Base-by-base conservation (phyloP, 352 stramenopile genomes). In the Phytophthora constricta region DNA sequence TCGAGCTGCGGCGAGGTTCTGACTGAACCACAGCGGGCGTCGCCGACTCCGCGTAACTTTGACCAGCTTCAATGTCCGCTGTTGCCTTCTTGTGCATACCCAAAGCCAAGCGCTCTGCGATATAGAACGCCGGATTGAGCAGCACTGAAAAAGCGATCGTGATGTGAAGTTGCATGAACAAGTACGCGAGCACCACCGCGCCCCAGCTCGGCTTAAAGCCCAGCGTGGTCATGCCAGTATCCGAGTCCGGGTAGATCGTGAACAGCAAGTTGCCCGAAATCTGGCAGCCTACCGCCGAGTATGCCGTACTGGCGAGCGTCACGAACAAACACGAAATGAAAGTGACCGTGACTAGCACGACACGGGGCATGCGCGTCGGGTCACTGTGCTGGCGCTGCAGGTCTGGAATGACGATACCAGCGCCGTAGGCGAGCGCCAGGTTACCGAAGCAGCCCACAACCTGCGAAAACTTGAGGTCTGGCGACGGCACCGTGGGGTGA, bases 241-340 rank as follows among this genome's bases (percentile, higher is more conserved):
- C 31, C 14, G 28, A 11, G 41, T 71, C 51, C 2, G 67, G 64
- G 63, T 68, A 79, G 46, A 87, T 82, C 4, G 73, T 70, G 58
- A 80, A 87, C 41, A 85, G 65, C 66, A 87, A 49, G 62, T 86
- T 86, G 58, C 75, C 70, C 5, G 65, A 68, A 46, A 86, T 84
- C 64, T 84, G 78, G 58, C 78, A 84, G n/a, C 78, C 78, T 3
- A 84, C 63, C 1, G 64, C 64, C 43, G 73, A 80, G 63, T 83
- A 83, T 16, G 72, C 75, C 7, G 66, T 73, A 31, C 51, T 46
- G 1, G 65, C 78, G 13, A 87, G 52, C 27, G 68, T 54, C 17
- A 82, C 28, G 58, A 86, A 86, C 27, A 83, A 61, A 7, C 53
- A 26, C 27, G 76, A 82, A 43, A 80, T 65, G 37, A 84, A 69